Conservation (phyloP, 495 filamentous ascomycete species). For the Xylaria intraflava region DNA sequence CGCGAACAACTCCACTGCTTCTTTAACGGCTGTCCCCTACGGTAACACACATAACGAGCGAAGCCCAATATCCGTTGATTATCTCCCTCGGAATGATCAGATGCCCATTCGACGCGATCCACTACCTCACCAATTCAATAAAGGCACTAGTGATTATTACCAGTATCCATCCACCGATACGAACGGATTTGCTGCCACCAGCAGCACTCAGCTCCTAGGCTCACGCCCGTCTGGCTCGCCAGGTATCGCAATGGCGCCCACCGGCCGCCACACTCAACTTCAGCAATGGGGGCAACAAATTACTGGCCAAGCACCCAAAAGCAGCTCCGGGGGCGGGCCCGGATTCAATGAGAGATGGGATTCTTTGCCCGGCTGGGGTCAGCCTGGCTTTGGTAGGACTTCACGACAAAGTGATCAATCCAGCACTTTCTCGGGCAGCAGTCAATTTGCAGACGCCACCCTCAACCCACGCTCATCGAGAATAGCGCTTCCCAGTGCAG, state of each 20-base stretch:
- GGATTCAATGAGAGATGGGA: constrained; percentile 53
- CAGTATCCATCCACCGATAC: constrained; percentile 78
- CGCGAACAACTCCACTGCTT: constrained; percentile 70
- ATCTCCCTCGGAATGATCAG: constrained; percentile 64
- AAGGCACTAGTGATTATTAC: constrained; percentile 71
- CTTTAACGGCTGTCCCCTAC: constrained; percentile 87
- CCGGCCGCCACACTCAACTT: constrained; percentile 62
- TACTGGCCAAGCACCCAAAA: constrained; percentile 34
- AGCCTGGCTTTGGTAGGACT: constrained; percentile 26
- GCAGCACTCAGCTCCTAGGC: constrained; percentile 54
- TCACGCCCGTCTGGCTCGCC: constrained; percentile 60
- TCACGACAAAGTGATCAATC: constrained; percentile 37
- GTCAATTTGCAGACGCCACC: constrained; percentile 62
- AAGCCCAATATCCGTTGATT: constrained; percentile 69
- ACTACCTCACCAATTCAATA: constrained; percentile 74
- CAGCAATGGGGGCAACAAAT: constrained; percentile 62
- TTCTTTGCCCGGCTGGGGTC: constrained; percentile 53
- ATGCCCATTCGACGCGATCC: constrained; percentile 60
- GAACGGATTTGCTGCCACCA: constrained; percentile 37
- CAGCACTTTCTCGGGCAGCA: constrained; percentile 60
- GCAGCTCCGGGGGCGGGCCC: constrained; percentile 42
- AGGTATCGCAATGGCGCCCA: constrained; percentile 61
- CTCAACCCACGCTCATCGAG: constrained; percentile 62
- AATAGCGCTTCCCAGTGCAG: constrained; percentile 42
- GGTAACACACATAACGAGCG: constrained; percentile 64